A percentile compares a stretch with the other conserved stretches of the same genome.
These are phyloP conservation scores for Maudiozyma barnettii DNA, from an alignment of 805 yeast species.

Conservation along the genomic window DNA sequence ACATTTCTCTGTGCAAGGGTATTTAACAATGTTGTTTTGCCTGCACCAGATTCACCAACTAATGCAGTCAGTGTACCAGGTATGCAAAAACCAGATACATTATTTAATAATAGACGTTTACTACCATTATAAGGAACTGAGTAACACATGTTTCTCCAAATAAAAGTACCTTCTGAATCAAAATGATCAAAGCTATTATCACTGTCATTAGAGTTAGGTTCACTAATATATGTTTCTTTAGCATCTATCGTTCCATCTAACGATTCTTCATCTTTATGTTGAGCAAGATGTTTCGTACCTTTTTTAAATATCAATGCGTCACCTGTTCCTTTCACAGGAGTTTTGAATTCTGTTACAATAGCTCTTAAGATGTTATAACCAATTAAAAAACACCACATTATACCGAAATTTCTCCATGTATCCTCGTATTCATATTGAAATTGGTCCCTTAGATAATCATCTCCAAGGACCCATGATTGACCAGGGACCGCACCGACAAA, in stretches of 20 bases:
- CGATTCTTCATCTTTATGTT: slow-evolving; percentile 13
- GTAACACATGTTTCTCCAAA: slow-evolving; percentile 64
- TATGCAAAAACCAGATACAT: slow-evolving; percentile 66
- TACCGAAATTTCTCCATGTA: slow-evolving; percentile 77
- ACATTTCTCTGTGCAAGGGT: slow-evolving; percentile 56
- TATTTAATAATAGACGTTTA: slow-evolving; percentile 43
- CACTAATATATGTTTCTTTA: slow-evolving; percentile 10
- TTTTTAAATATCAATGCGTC: slow-evolving; percentile 41
- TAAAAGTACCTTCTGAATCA: slow-evolving; percentile 40
- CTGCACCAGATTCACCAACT: slow-evolving; percentile 71
- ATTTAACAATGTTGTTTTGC: slow-evolving; percentile 62
- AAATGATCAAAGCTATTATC: slow-evolving; percentile 19
- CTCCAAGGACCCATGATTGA: slow-evolving; percentile 44
- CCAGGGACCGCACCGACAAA: slow-evolving; percentile 56
- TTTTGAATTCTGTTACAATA: slow-evolving; percentile 18
- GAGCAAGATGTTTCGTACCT: slow-evolving; percentile 30
- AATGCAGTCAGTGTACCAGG: slow-evolving; percentile 70
- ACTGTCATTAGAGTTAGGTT: slow-evolving; percentile 1
- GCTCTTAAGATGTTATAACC: slow-evolving; percentile 17
- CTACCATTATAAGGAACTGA: slow-evolving; percentile 50
- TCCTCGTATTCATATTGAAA: slow-evolving; percentile 50
- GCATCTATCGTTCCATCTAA: slow-evolving; percentile 6
- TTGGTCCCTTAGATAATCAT: slow-evolving; percentile 39
- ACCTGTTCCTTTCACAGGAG: slow-evolving; percentile 23
- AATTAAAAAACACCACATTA: slow-evolving; percentile 39